A percentile compares a stretch with the other conserved stretches of the same genome.
phyloP scores from a whole-genome alignment of 78 protist genomes.

The Dictyostelium capitatum region DNA sequence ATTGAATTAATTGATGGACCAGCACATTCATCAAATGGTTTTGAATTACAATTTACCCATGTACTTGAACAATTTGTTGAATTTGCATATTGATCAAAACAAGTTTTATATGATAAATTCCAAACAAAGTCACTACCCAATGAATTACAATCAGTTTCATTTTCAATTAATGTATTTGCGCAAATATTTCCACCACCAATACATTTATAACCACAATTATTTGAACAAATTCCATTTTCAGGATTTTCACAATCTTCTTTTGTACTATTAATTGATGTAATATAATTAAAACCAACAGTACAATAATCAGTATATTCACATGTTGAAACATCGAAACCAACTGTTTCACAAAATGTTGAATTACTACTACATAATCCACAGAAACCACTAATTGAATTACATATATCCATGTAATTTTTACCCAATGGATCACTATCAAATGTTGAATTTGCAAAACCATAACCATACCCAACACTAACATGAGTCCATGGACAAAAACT shows the following conservation, averaged over 20 bases:
- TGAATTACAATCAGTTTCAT: neutral
- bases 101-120: neutral
- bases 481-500: constrained; percentile 17
- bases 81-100: neutral
- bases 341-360: neutral
- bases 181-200: neutral
- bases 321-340: neutral
- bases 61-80: neutral
- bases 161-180: neutral
- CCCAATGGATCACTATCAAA: neutral
- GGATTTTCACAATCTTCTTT: neutral
- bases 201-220: constrained; percentile 40
- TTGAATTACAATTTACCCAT: constrained; percentile 12
- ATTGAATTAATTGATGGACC: neutral
- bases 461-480: neutral
- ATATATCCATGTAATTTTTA: neutral
- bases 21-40: neutral
- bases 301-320: neutral
- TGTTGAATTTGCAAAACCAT: constrained; percentile 1
- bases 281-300: neutral
- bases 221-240: neutral
- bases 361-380: constrained; percentile 46
- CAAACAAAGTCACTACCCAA: neutral
- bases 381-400: neutral
- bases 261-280: no score